Evolutionary conservation across 345 rosid species (phyloP).

Genomic region (Populus ilicifolia): DNA sequence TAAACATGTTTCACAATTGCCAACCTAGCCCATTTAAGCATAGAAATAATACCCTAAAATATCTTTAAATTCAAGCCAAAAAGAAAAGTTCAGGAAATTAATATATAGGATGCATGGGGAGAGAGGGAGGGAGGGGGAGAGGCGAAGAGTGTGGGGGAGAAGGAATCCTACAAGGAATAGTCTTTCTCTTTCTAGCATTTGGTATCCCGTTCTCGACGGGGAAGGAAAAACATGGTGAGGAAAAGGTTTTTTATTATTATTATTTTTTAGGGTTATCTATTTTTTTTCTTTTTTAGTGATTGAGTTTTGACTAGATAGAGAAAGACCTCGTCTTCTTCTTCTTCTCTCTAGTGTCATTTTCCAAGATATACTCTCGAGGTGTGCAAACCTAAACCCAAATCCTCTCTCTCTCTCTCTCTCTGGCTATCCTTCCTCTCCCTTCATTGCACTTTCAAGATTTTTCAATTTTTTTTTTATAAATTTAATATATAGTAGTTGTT

Average conservation of each 20-base stretch:
- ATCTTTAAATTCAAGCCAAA: not conserved
- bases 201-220: constrained; percentile 63
- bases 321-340: constrained; percentile 35
- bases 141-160: constrained; percentile 39
- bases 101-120: not conserved
- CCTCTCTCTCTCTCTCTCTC: constrained; percentile 33
- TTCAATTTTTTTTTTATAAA: not conserved
- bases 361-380: constrained; percentile 70
- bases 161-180: constrained; percentile 30
- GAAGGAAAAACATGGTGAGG: constrained; percentile 41
- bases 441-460: constrained; percentile 29
- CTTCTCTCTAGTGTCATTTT: constrained; percentile 53
- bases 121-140: not conserved
- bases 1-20: not conserved
- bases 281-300: constrained; percentile 2
- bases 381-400: constrained; percentile 23
- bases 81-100: not conserved
- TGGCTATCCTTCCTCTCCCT: constrained; percentile 8
- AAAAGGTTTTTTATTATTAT: not conserved
- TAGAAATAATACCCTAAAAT: not conserved
- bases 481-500: not conserved
- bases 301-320: constrained; percentile 52
- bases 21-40: not conserved
- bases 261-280: not conserved
- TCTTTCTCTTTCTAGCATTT: constrained; percentile 41